Conservation (phyloP, 1,284 basidiomycete species). For the Lentinula novae-zelandiae region DNA sequence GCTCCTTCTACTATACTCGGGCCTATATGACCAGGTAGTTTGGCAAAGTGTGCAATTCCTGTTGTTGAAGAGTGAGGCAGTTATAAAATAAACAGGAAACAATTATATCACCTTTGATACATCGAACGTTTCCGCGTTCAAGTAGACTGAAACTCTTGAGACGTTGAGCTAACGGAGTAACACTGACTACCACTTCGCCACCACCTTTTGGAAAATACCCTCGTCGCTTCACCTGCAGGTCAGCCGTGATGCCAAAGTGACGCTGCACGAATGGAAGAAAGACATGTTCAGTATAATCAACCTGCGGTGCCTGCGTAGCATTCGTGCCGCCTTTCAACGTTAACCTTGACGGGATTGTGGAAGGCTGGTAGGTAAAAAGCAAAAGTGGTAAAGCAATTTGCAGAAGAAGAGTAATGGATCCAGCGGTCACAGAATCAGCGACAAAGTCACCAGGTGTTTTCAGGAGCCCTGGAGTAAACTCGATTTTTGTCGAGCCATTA, state of each 20-base stretch:
- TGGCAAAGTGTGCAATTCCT: slow-evolving; percentile 57
- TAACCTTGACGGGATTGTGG: slow-evolving; percentile 35
- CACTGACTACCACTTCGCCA: slow-evolving; percentile 47
- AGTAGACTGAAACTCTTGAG: slow-evolving; percentile 47
- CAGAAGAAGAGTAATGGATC: slow-evolving; percentile 63
- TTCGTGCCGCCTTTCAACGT: slow-evolving; percentile 68
- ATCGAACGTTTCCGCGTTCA: slow-evolving; percentile 47
- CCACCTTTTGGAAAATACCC: slow-evolving; percentile 73
- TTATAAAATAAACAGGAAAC: too few relatives aligned
- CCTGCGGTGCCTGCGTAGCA: slow-evolving; percentile 61
- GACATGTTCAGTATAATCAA: slow-evolving; percentile 62
- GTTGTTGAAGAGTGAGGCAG: neutral
- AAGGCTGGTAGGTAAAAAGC: slow-evolving; percentile 40
- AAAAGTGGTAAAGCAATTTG: slow-evolving; percentile 70
- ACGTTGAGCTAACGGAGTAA: slow-evolving; percentile 36
- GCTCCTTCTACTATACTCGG: slow-evolving; percentile 54
- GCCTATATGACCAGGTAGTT: slow-evolving; percentile 50
- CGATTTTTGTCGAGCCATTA: slow-evolving; percentile 45
- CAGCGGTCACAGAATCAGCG: slow-evolving; percentile 66
- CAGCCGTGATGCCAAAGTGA: slow-evolving; percentile 47
- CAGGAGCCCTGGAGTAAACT: slow-evolving; percentile 48
- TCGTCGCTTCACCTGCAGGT: slow-evolving; percentile 45
- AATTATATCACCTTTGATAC: slow-evolving; percentile 33
- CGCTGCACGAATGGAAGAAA: slow-evolving; percentile 60
- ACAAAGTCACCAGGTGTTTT: slow-evolving; percentile 39